Base-by-base conservation (phyloP, 352 stramenopile genomes). In the Globisporangium iwayamae region DNA sequence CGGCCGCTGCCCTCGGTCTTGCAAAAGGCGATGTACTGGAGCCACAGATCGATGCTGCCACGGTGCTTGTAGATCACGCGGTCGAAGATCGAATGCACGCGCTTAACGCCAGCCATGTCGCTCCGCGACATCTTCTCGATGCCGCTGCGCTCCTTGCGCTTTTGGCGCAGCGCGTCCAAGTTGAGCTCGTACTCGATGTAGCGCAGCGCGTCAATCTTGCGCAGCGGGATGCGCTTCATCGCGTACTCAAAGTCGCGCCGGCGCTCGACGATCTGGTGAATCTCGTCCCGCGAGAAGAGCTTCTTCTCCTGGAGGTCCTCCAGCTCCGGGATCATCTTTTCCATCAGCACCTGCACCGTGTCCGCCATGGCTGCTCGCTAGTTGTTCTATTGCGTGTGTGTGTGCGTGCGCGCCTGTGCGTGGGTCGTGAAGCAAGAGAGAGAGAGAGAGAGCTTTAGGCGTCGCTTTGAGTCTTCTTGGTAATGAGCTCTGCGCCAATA, bases 131-230 rank as follows among this genome's bases (percentile, higher is more conserved):
- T 71, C 73, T 94, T 96, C 56, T 78, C 67, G 43, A 93, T 70
- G 1, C 74, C 79, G 14, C 85, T 66, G 2, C 87, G 85, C 47
- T 85, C 73, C 67, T 97, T 97, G 55, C 91, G 86, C 54, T 90
- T 83, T 32, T 76, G 80, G 6, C 91, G 86, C 36, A 98, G 76
- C 36, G 86, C 87, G 39, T 98, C 91, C 54, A 98, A 70, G 68
- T 96, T 96, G 28, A 98, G 70, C 71, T 98, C 93, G 77, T 98
- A 97, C 72, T 97, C 89, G 54, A 97, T 92, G 76, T 98, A 98
- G 43, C 92, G 89, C 73, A 98, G 84, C 28, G 75, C 96, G 72
- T 98, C 93, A 58, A 96, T 89, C 73, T 96, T 96, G 67, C 90
- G 89, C 67, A 96, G 64, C 41, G 92, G 87, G 56, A 93, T 76